phyloP scores from a whole-genome alignment of 2,329 filamentous ascomycete genomes.

The Neofusicoccum umdonicola region DNA sequence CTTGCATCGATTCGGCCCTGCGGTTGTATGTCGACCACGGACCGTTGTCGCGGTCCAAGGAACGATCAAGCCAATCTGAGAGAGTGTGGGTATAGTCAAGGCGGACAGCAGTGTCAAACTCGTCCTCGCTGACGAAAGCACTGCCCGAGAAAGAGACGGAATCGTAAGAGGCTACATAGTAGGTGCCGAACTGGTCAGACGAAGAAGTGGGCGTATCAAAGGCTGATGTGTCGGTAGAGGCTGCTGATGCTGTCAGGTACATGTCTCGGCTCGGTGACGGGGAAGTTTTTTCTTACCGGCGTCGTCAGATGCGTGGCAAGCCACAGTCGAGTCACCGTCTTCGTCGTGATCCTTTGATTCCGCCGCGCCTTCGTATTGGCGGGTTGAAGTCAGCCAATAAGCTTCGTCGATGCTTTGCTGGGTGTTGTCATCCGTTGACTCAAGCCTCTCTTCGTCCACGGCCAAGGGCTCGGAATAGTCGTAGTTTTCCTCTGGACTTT shows the following conservation, averaged over 20 bases:
- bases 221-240: background rate
- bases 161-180: background rate
- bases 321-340: background rate
- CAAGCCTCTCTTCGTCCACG: background rate
- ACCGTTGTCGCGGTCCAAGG: background rate
- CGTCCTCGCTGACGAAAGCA: background rate
- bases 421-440: background rate
- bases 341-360: background rate
- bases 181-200: background rate
- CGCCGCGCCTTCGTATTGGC: background rate
- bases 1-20: background rate
- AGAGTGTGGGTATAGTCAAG: background rate
- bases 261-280: conserved; percentile 1
- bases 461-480: background rate
- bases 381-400: background rate
- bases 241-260: background rate
- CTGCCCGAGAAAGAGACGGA: background rate
- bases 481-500: background rate
- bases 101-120: background rate
- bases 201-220: conserved; percentile 2
- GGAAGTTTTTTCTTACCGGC: background rate
- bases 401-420: background rate
- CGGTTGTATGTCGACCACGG: conserved; percentile 1
- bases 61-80: background rate
- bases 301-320: background rate